Evolutionary conservation across 2,329 filamentous ascomycete species (phyloP), one percentile per base, ranked within the genome.

Genomic region (Rhinocladiella mackenziei): DNA sequence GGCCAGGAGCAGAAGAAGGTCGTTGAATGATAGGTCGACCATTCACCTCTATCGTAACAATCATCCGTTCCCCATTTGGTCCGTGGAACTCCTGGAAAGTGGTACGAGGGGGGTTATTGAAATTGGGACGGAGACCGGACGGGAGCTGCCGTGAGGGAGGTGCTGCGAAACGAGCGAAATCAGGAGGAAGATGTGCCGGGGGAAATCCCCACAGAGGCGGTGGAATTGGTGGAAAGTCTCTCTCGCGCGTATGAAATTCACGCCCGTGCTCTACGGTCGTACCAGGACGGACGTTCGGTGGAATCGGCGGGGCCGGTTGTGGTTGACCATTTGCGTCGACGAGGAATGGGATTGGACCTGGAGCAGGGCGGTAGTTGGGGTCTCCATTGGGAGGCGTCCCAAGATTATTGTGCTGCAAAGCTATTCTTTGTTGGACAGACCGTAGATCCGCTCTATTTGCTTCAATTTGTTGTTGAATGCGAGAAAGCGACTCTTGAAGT

Each of bases 401-500:
- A n/a, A 51, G 34, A 34, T 36, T 42, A n/a, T 40, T 29, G 15
- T 45, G 47, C 25, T 50, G 47, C n/a, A 45, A n/a, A 4, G 36
- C 47, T 34, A 53, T 48, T 37, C 48, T 42, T 13, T 50, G 50
- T 39, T 50, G 50, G n/a, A 50, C 50, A 20, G 39, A 32, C 25
- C 35, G 29, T 14, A 53, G 37, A 22, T 53, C 50, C 3, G 50
- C 50, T 35, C 50, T 43, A 18, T 50, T 53, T 19, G 43, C 23
- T 18, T 53, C 50, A 22, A 53, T 42, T 18, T 49, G 46, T 23
- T 53, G 46, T 29, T 53, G 50, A 19, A 53, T 47, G 20, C 46
- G 43, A 25, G 43, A 26, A 6, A 53, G 39, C 4, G 43, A 43
- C 19, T 49, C 46, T 32, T 53, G 50, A 5, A 53, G 29, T 35